Conservation (phyloP, 2,329 filamentous ascomycete species). For the Fusarium sp. region DNA sequence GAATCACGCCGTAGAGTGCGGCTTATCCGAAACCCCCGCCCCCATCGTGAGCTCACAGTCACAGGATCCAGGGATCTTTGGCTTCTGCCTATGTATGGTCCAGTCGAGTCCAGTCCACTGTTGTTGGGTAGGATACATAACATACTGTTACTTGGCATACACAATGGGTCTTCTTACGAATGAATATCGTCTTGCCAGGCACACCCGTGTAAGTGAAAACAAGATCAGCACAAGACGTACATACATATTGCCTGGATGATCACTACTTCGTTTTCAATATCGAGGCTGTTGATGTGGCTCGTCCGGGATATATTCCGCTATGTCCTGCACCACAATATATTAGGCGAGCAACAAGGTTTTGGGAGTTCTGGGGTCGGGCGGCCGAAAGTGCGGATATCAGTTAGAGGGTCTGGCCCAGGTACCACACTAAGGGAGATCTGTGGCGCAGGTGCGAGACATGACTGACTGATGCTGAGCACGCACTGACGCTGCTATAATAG, state of each 20-base stretch:
- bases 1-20: conserved; percentile 44
- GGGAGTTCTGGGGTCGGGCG: conserved; percentile 23
- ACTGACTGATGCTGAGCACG: neutral
- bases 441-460: conserved; percentile 32
- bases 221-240: conserved; percentile 24
- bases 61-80: conserved; percentile 23
- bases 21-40: conserved; percentile 36
- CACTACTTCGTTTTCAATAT: conserved; percentile 3
- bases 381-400: conserved; percentile 22
- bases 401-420: conserved; percentile 20
- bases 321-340: conserved; percentile 13
- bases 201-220: conserved; percentile 8
- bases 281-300: conserved; percentile 22
- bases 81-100: neutral
- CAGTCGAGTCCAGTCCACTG: neutral
- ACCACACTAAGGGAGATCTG: conserved; percentile 27
- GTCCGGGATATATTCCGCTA: conserved; percentile 36
- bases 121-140: neutral
- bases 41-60: conserved; percentile 22
- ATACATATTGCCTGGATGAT: neutral
- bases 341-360: conserved; percentile 23
- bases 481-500: conserved; percentile 18
- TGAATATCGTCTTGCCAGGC: conserved; percentile 1
- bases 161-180: neutral
- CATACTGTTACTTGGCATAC: conserved; percentile 6